These are phyloP conservation scores for Anthoceros angustus DNA, from an alignment of 225 moss, liverwort and hornwort genomes.

Conservation along the genomic window DNA sequence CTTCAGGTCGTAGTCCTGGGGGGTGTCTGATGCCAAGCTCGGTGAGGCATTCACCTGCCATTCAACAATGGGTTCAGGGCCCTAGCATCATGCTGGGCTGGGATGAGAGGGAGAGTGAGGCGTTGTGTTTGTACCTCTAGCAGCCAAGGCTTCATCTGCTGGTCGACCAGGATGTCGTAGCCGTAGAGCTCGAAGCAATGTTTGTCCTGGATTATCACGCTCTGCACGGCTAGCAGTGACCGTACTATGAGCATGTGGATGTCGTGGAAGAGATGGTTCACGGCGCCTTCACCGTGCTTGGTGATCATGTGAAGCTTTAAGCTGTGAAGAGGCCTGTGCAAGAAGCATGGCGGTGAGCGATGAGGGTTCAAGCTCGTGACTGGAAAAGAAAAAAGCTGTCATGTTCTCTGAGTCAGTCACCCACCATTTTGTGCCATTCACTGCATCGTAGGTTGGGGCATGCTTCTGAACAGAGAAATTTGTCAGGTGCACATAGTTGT, in stretches of 20 bases:
- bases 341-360: neutral
- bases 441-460: slow-evolving; percentile 76
- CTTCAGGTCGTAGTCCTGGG: slow-evolving; percentile 76
- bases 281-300: slow-evolving; percentile 77
- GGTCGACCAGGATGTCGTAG: slow-evolving; percentile 88
- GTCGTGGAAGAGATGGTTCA: slow-evolving; percentile 81
- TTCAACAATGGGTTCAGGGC: neutral
- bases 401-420: neutral
- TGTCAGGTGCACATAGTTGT: slow-evolving; percentile 86
- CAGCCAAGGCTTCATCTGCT: slow-evolving; percentile 76
- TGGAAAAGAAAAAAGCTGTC: neutral
- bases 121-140: slow-evolving; percentile 36
- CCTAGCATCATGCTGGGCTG: neutral
- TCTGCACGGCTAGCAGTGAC: slow-evolving; percentile 83
- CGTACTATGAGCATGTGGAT: slow-evolving; percentile 83
- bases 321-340: slow-evolving; percentile 62
- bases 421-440: slow-evolving; percentile 92
- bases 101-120: neutral
- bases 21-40: slow-evolving; percentile 89
- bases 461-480: slow-evolving; percentile 98
- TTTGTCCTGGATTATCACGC: slow-evolving; percentile 90
- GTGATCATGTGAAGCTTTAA: slow-evolving; percentile 98
- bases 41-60: slow-evolving; percentile 95
- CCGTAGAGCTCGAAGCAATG: slow-evolving; percentile 99
- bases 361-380: neutral